A percentile compares a stretch with the other conserved stretches of the same genome.
These are phyloP conservation scores for Haplographium delicatum DNA, from an alignment of 495 filamentous ascomycete genomes.

Conservation along the genomic window DNA sequence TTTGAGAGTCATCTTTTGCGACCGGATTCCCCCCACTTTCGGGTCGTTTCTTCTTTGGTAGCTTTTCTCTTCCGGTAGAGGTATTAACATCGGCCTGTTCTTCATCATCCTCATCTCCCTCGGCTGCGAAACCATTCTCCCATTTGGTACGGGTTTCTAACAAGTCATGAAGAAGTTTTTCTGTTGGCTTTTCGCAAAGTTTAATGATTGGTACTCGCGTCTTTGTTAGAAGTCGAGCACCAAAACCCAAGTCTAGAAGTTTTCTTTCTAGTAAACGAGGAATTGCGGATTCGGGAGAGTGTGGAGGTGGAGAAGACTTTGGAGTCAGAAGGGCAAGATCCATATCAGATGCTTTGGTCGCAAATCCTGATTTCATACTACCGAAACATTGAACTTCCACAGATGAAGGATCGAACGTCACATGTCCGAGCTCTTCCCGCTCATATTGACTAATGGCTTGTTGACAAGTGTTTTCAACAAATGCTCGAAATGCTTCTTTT, in stretches of 20 bases:
- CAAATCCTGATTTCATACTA: conserved; percentile 68
- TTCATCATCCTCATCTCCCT: conserved; percentile 33
- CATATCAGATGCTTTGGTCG: conserved; percentile 68
- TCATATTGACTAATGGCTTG: conserved; percentile 48
- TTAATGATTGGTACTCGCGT: conserved; percentile 82
- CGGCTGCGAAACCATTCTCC: conserved; percentile 40
- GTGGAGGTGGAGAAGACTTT: conserved; percentile 41
- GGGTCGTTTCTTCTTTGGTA: neutral
- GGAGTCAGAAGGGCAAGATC: conserved; percentile 64
- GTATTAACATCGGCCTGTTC: conserved; percentile 27
- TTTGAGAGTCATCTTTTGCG: neutral
- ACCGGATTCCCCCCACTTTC: neutral
- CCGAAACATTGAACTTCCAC: conserved; percentile 66
- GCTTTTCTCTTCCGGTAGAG: conserved; percentile 14
- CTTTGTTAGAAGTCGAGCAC: conserved; percentile 61
- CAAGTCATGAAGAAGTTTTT: conserved; percentile 44
- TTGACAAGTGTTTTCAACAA: conserved; percentile 52
- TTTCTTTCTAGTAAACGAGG: conserved; percentile 62
- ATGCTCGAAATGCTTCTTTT: conserved; percentile 57
- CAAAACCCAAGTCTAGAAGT: conserved; percentile 63
- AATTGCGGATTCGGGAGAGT: conserved; percentile 47
- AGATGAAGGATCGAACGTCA: conserved; percentile 41
- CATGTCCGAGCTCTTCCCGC: conserved; percentile 21
- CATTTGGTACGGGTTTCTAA: conserved; percentile 55
- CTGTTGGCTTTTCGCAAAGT: conserved; percentile 62